Evolutionary conservation across 2,329 filamentous ascomycete species (phyloP), one percentile per base, ranked within the genome.

Genomic region (Colletotrichum eremochloae): DNA sequence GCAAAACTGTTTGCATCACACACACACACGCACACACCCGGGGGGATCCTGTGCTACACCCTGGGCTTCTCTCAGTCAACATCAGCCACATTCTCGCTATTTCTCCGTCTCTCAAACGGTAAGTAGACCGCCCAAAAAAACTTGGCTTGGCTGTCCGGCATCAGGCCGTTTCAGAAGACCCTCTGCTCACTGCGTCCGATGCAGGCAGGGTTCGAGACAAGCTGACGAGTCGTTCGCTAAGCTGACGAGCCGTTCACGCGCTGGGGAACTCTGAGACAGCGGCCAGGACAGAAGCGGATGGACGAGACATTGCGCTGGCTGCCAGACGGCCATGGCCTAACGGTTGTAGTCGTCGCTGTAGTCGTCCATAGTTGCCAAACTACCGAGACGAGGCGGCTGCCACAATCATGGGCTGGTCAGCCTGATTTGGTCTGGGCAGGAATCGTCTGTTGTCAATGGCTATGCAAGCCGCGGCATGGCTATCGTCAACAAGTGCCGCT

Each of bases 231-330:
- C 46, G 48, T 56, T 63, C 29, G n/a, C n/a, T n/a, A 55, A 48
- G 55, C 55, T 56, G 61, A 72, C 48, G 62, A 20, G 61, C 64
- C 46, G 48, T 56, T 63, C 29, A 56, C 44, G 18, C 44, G 53
- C 69, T 72, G 62, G 38, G 62, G 71, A 71, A 73, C 50, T 67
- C 67, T 67, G 71, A 73, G 71, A 73, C 71, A 73, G 48, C 46
- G 48, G 55, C 61, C 61, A 71, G 67, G 42, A 71, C 61, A 20
- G 67, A 61, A 71, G 50, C 61, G 63, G 67, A 67, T 24, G 63
- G 62, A 40, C 56, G 29, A 73, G 55, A 71, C 61, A 55, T n/a
- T 44, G 38, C 48, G 52, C 52, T 24, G 55, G 55, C 61, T 42
- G 56, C 50, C 62, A 36, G 56, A 48, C 42, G 56, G 50, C 36